phyloP scores from a whole-genome alignment of 192 early-diverging fungal genomes.

The Podila horticola region DNA sequence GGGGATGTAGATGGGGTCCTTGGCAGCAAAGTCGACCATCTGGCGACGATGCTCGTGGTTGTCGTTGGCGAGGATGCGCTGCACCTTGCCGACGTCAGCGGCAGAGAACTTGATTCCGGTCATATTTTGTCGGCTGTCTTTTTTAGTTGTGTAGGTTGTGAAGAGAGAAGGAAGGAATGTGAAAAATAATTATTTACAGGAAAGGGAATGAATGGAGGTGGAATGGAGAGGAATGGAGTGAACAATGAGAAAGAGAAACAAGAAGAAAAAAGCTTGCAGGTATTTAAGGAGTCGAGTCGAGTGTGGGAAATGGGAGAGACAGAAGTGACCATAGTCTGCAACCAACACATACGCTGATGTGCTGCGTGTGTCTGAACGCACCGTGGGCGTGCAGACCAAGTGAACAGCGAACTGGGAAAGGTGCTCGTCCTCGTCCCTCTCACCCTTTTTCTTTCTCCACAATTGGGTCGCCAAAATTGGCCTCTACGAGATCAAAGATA shows the following conservation, averaged over 20 bases:
- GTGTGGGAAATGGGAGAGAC: neutral
- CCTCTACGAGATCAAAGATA: too few species aligned
- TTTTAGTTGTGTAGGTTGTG: too few species aligned
- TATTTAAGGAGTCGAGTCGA: neutral
- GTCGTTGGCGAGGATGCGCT: slow-evolving; percentile 58
- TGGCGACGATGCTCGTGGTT: slow-evolving; percentile 65
- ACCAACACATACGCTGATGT: too few species aligned
- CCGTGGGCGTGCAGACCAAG: neutral
- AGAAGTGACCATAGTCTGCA: too few species aligned
- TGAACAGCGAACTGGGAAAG: too few species aligned
- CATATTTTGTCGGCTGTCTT: neutral
- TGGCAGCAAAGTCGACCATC: slow-evolving; percentile 60
- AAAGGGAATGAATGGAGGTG: neutral
- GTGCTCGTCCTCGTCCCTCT: neutral
- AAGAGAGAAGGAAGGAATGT: neutral
- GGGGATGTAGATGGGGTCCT: slow-evolving; percentile 67
- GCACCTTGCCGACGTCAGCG: slow-evolving; percentile 38
- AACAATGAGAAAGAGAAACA: neutral
- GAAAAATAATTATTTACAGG: slow-evolving; percentile 3
- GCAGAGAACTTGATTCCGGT: slow-evolving; percentile 27
- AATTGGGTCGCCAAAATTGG: neutral
- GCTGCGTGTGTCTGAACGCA: neutral
- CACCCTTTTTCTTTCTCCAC: neutral
- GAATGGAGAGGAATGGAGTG: neutral
- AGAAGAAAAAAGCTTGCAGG: neutral